Evolutionary conservation across 352 stramenopile genomes (phyloP), one percentile per base, ranked within the genome.

Genomic region (Pythium utonaiense): DNA sequence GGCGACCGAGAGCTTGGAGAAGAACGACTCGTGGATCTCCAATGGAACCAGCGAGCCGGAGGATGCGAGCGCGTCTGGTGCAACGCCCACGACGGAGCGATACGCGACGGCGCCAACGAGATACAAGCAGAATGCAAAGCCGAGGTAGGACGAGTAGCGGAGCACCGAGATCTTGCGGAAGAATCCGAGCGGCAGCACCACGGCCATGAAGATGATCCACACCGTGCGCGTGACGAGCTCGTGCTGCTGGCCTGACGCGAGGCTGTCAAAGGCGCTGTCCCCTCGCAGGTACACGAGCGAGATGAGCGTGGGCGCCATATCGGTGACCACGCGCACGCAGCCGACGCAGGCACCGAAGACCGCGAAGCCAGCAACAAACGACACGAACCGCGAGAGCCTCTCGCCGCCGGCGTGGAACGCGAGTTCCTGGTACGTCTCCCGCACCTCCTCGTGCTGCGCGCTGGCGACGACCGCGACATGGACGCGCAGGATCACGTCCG

Each of bases 261-360:
- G 34, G 31, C 9, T 65, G 17, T 14, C 77, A 47, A 67, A 75
- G 72, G 10, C 22, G 40, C 34, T 45, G 44, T 38, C 25, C 62
- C 12, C 38, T 2, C 50, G 55, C n/a, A 78, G 21, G 34, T 77
- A 77, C 12, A 78, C 50, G 12, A 80, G 57, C 27, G 70, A 59
- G 24, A 90, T 19, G 22, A 92, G 66, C 53, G 74, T 67, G n/a
- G 80, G 83, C 34, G 71, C 78, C 73, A 92, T 88, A 66, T 92
- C 83, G 24, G 77, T 74, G 34, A 90, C 78, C 36, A 92, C 80
- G 30, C 81, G 61, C 14, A 92, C 64, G 30, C 83, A 89, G 14
- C 83, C 83, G 16, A 92, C 80, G 53, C 83, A 92, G 0, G 80
- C 83, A 38, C 83, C 83, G 67, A 90, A 92, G 21, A 92, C 78